phyloP scores from a whole-genome alignment of 2,329 filamentous ascomycete species.

The Zelopaecilomyces penicillatus region DNA sequence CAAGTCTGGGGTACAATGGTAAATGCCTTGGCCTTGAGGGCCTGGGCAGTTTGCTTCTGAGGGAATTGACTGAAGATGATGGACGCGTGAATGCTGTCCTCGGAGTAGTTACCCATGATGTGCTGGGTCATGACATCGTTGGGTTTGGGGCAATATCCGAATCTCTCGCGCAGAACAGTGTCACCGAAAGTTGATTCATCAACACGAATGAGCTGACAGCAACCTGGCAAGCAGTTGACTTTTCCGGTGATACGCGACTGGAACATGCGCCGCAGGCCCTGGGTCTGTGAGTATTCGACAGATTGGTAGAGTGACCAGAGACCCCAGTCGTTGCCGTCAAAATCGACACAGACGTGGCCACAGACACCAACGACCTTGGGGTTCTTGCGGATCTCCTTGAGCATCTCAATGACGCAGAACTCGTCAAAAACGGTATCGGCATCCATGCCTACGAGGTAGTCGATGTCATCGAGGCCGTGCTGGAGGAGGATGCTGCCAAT shows the following conservation, averaged over 20 bases:
- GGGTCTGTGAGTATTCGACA: conserved; percentile 39
- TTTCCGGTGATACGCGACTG: conserved; percentile 41
- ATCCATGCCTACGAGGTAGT: conserved; percentile 39
- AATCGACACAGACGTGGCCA: conserved; percentile 40
- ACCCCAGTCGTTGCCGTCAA: conserved; percentile 31
- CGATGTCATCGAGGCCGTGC: conserved; percentile 30
- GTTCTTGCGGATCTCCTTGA: conserved; percentile 33
- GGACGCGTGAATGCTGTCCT: conserved; percentile 41
- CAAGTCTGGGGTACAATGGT: conserved; percentile 37
- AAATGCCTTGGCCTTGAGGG: conserved; percentile 37
- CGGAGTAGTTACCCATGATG: conserved; percentile 40
- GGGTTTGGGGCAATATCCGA: conserved; percentile 41
- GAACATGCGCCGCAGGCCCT: conserved; percentile 39
- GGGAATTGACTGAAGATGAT: conserved; percentile 39
- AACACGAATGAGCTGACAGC: conserved; percentile 41
- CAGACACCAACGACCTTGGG: conserved; percentile 38
- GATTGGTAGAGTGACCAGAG: conserved; percentile 40
- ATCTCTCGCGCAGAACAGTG: conserved; percentile 34
- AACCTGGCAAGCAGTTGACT: conserved; percentile 40
- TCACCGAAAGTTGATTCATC: conserved; percentile 42
- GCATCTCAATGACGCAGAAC: conserved; percentile 35
- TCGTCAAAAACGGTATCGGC: conserved; percentile 39
- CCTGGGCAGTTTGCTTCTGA: conserved; percentile 35
- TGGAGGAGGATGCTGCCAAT: conserved; percentile 30
- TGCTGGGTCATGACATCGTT: conserved; percentile 40